A percentile compares a stretch with the other conserved stretches of the same genome.
phyloP scores from a whole-genome alignment of 306 rosid genomes.

The Calophaca sinica region DNA sequence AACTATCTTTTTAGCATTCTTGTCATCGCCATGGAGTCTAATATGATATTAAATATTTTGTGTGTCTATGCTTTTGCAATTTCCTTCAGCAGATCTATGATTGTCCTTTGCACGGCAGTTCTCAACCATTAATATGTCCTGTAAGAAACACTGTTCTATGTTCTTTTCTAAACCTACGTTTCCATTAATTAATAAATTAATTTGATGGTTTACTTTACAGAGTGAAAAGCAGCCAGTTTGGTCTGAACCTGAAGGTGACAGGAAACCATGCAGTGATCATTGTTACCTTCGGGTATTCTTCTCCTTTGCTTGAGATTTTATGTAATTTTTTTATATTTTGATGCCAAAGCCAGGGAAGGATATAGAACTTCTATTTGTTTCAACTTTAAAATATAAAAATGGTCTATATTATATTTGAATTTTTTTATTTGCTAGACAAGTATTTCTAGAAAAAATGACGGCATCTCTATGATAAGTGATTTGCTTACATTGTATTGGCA shows the following conservation, averaged over 20 bases:
- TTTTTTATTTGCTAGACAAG: background rate
- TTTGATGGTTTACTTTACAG: slow-evolving; percentile 60
- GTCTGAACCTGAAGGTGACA: slow-evolving; percentile 64
- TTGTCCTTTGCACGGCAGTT: slow-evolving; percentile 79
- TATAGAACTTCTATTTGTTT: background rate
- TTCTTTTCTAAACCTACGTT: slow-evolving; percentile 29
- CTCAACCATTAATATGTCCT: slow-evolving; percentile 69
- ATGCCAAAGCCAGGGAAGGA: background rate
- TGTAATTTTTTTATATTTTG: slow-evolving; percentile 11
- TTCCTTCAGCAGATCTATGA: slow-evolving; percentile 66
- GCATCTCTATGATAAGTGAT: slow-evolving; percentile 20
- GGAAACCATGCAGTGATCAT: slow-evolving; percentile 79
- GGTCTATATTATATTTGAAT: background rate
- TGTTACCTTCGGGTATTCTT: slow-evolving; percentile 75
- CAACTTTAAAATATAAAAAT: slow-evolving; percentile 11
- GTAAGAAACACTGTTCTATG: slow-evolving; percentile 58
- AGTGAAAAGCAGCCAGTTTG: slow-evolving; percentile 67
- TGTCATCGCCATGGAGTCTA: slow-evolving; percentile 7
- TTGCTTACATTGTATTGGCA: slow-evolving; percentile 9
- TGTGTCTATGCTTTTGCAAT: slow-evolving; percentile 37
- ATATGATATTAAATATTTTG: slow-evolving; percentile 22
- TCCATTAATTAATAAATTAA: slow-evolving; percentile 40
- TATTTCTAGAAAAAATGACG: slow-evolving; percentile 4
- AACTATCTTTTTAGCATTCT: slow-evolving; percentile 21
- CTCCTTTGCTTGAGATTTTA: slow-evolving; percentile 30